A percentile compares a stretch with the other conserved stretches of the same genome.
Evolutionary conservation across 306 rosid species (phyloP).

Genomic region (Leucaena leucocephala): DNA sequence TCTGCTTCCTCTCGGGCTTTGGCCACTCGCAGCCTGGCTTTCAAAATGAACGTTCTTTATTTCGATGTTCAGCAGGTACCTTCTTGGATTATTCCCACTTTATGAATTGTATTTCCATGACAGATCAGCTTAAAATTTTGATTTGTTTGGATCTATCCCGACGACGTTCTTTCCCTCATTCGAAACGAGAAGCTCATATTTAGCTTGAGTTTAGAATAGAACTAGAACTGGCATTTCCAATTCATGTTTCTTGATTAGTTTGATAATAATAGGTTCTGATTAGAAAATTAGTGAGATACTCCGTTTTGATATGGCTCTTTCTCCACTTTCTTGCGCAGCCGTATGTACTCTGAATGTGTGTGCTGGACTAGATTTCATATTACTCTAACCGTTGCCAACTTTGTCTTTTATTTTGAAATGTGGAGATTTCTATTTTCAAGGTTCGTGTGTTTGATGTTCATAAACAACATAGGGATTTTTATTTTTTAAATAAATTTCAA

Average conservation of each 20-base stretch:
- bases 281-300: neutral
- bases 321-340: neutral
- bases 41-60: conserved; percentile 70
- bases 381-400: neutral
- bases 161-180: no score
- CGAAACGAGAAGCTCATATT: neutral
- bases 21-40: conserved; percentile 76
- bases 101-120: neutral
- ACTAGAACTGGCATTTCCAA: neutral
- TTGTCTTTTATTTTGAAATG: neutral
- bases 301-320: no score
- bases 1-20: conserved; percentile 73
- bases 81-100: neutral
- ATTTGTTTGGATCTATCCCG: neutral
- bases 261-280: neutral
- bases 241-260: neutral
- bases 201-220: neutral
- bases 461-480: neutral
- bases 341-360: neutral
- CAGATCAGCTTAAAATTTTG: neutral
- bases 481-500: neutral
- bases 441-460: neutral
- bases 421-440: neutral
- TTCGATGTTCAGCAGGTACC: conserved; percentile 61
- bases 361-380: neutral